Percentiles rank a stretch among this genome's conserved stretches.
These are phyloP conservation scores for Lipomyces orientalis DNA, from an alignment of 805 yeast species.

Conservation along the genomic window DNA sequence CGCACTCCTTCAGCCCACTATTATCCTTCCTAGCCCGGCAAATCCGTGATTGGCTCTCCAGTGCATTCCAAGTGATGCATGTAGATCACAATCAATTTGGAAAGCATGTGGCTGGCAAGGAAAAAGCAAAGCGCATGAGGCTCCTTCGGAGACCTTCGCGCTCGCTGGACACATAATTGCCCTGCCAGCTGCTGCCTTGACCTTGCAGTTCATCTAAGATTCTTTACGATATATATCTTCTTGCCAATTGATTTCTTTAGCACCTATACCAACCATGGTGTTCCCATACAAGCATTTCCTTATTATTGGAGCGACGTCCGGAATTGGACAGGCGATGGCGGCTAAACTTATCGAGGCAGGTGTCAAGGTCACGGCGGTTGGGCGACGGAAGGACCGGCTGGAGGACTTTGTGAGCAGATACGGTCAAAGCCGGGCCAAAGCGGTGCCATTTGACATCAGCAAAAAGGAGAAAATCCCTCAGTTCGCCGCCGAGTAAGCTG, in stretches of 20 bases:
- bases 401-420: neutral
- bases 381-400: neutral
- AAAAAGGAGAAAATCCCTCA: neutral
- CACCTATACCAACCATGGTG: neutral
- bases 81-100: neutral
- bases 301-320: neutral
- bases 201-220: neutral
- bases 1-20: neutral
- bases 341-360: neutral
- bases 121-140: neutral
- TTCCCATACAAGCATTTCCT: neutral
- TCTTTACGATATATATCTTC: neutral
- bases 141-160: neutral
- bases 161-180: neutral
- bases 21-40: neutral
- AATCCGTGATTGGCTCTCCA: neutral
- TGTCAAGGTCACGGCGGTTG: conserved; percentile 1
- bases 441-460: conserved; percentile 4
- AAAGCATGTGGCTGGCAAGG: conserved; percentile 1
- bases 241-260: neutral
- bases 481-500: neutral
- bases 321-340: neutral
- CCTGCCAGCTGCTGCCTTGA: neutral
- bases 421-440: neutral
- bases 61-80: neutral